These are phyloP conservation scores for Clohesyomyces aquaticus DNA, from an alignment of 495 filamentous ascomycete genomes.

Conservation along the genomic window DNA sequence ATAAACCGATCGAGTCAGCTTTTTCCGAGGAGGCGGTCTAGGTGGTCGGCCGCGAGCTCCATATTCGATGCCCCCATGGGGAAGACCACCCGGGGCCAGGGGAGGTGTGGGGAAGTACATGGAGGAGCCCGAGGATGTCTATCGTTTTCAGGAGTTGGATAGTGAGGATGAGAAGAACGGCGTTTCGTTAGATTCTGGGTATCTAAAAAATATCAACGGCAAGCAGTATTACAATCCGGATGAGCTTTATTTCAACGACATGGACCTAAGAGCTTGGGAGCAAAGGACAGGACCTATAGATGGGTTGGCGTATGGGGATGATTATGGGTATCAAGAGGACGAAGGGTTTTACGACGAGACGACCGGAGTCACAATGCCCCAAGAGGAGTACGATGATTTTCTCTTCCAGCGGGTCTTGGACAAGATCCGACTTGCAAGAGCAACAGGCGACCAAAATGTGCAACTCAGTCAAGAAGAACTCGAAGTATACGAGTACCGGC, in stretches of 20 bases:
- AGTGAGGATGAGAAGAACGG: slow-evolving; percentile 38
- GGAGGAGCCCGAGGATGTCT: slow-evolving; percentile 50
- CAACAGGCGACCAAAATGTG: slow-evolving; percentile 33
- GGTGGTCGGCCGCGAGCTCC: slow-evolving; percentile 99
- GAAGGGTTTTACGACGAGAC: slow-evolving; percentile 34
- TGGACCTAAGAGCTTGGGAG: slow-evolving; percentile 41
- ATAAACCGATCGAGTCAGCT: slow-evolving; percentile 99
- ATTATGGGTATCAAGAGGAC: slow-evolving; percentile 35
- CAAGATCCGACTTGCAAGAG: slow-evolving; percentile 38
- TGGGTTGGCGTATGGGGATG: slow-evolving; percentile 34
- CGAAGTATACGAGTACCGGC: slow-evolving; percentile 27
- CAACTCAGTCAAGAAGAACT: slow-evolving; percentile 35
- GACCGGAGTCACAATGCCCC: slow-evolving; percentile 14
- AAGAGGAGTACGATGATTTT: slow-evolving; percentile 28
- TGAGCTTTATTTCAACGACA: slow-evolving; percentile 41
- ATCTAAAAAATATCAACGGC: slow-evolving; percentile 23
- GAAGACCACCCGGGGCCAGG: slow-evolving; percentile 94
- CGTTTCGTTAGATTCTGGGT: slow-evolving; percentile 32
- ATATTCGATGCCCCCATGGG: slow-evolving; percentile 91
- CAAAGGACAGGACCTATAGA: slow-evolving; percentile 24
- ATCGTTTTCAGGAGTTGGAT: slow-evolving; percentile 39
- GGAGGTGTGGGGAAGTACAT: slow-evolving; percentile 58
- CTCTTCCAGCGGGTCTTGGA: slow-evolving; percentile 36
- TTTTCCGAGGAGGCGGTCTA: slow-evolving; percentile 99
- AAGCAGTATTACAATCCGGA: slow-evolving; percentile 34